Conservation (phyloP, 306 rosid genomes). For the Prinsepia uniflora region DNA sequence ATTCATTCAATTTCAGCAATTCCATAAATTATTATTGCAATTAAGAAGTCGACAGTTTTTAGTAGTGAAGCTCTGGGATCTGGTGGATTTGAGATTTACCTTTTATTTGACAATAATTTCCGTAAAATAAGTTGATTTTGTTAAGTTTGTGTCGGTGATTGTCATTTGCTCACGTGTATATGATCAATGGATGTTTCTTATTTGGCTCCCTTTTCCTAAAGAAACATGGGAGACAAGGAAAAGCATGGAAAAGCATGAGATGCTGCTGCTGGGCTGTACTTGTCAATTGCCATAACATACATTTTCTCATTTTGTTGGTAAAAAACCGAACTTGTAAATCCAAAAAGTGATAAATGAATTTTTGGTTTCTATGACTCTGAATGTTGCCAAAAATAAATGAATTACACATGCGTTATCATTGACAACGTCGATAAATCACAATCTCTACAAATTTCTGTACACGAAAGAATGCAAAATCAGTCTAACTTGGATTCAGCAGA, state of each 20-base stretch:
- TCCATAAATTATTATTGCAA: not conserved
- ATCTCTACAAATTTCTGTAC: slow-evolving; percentile 26
- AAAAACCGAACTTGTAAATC: no score
- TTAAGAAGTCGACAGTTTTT: not conserved
- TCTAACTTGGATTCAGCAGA: slow-evolving; percentile 46
- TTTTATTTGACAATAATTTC: slow-evolving; percentile 1
- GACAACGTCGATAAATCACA: slow-evolving; percentile 26
- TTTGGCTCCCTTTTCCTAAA: not conserved
- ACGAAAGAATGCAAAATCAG: slow-evolving; percentile 14
- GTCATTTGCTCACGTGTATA: not conserved
- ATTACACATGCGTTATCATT: slow-evolving; percentile 15
- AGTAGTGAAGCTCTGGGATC: not conserved
- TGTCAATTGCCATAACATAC: not conserved
- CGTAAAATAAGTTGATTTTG: not conserved
- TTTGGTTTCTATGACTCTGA: slow-evolving; percentile 7
- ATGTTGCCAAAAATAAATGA: slow-evolving; percentile 12
- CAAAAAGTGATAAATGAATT: no score
- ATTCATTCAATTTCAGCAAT: slow-evolving; percentile 20
- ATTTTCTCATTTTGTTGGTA: not conserved
- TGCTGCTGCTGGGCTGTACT: not conserved
- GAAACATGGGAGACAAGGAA: slow-evolving; percentile 6
- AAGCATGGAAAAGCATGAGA: slow-evolving; percentile 4
- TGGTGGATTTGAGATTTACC: not conserved
- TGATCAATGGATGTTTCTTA: not conserved
- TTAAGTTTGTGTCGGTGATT: slow-evolving; percentile 9